Evolutionary conservation across 2,329 filamentous ascomycete genomes (phyloP).

Genomic region (Paecilomyces formosus): DNA sequence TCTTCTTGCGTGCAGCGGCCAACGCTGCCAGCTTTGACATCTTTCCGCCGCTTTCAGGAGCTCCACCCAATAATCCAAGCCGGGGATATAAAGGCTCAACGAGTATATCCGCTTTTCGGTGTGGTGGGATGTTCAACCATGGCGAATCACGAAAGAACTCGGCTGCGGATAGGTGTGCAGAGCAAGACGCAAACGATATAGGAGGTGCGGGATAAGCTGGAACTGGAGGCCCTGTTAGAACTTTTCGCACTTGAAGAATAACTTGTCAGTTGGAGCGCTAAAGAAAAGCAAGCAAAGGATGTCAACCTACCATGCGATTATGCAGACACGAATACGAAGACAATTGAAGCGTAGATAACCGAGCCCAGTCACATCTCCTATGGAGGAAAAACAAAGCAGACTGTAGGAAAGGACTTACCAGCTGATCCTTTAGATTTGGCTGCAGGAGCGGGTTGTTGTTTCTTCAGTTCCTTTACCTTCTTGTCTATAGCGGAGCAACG

Average conservation of each 20-base stretch:
- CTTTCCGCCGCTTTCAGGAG: constrained; percentile 55
- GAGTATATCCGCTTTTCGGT: constrained; percentile 58
- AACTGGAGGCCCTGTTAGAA: constrained; percentile 33
- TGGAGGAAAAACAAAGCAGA: not conserved
- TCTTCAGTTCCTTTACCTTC: constrained; percentile 29
- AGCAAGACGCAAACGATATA: constrained; percentile 14
- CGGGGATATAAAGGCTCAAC: constrained; percentile 51
- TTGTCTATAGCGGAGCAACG: constrained; percentile 16
- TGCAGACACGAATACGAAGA: constrained; percentile 1
- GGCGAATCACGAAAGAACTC: constrained; percentile 77
- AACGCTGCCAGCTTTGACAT: constrained; percentile 87
- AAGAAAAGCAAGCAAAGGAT: constrained; percentile 9
- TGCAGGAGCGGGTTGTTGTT: constrained; percentile 17
- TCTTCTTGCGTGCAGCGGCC: constrained; percentile 78
- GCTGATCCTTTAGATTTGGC: constrained; percentile 20
- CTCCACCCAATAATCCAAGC: constrained; percentile 72
- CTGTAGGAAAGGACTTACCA: constrained; percentile 14
- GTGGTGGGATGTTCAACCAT: constrained; percentile 67
- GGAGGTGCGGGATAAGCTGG: constrained; percentile 19
- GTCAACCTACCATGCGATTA: constrained; percentile 6
- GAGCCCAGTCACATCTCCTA: constrained; percentile 21
- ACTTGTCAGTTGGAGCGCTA: constrained; percentile 22
- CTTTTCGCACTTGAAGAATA: constrained; percentile 20
- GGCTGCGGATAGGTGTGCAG: constrained; percentile 37
- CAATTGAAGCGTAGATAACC: constrained; percentile 1